phyloP scores from a whole-genome alignment of 192 early-diverging fungal species.

The Powellomyces hirtus region DNA sequence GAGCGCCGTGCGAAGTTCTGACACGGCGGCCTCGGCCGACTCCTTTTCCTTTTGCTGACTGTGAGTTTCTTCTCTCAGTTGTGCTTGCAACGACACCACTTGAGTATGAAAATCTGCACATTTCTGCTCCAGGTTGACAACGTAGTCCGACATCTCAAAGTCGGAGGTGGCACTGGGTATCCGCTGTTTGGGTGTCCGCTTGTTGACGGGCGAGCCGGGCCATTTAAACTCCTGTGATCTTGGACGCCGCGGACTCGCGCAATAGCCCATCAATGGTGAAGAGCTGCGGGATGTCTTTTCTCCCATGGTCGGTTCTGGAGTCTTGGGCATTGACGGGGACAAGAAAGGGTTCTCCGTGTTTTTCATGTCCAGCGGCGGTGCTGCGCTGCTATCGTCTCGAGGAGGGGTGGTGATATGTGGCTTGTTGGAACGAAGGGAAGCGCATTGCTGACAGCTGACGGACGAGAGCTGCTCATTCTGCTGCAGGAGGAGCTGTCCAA shows the following conservation, averaged over 20 bases:
- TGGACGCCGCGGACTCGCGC: background rate
- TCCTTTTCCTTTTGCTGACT: background rate
- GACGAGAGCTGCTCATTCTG: background rate
- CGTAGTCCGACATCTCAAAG: background rate
- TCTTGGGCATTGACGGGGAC: too few species aligned
- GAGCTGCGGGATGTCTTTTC: too few species aligned
- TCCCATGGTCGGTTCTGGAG: too few species aligned
- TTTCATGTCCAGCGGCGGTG: too few species aligned
- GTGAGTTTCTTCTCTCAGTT: background rate
- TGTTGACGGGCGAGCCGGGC: background rate
- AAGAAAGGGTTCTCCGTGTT: too few species aligned
- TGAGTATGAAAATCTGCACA: background rate
- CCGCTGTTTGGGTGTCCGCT: background rate
- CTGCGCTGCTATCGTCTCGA: too few species aligned
- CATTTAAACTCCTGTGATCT: background rate
- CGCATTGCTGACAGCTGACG: too few species aligned
- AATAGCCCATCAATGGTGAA: too few species aligned
- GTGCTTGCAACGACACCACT: background rate
- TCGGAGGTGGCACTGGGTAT: background rate
- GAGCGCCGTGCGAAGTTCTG: background rate
- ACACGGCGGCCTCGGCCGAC: background rate
- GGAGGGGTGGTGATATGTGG: too few species aligned
- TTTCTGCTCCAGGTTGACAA: background rate
- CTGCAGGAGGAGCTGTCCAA: constrained; percentile 1
- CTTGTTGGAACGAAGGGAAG: too few species aligned